These are phyloP conservation scores for Myochromella boudieri DNA, from an alignment of 768 basidiomycete genomes.

Conservation along the genomic window DNA sequence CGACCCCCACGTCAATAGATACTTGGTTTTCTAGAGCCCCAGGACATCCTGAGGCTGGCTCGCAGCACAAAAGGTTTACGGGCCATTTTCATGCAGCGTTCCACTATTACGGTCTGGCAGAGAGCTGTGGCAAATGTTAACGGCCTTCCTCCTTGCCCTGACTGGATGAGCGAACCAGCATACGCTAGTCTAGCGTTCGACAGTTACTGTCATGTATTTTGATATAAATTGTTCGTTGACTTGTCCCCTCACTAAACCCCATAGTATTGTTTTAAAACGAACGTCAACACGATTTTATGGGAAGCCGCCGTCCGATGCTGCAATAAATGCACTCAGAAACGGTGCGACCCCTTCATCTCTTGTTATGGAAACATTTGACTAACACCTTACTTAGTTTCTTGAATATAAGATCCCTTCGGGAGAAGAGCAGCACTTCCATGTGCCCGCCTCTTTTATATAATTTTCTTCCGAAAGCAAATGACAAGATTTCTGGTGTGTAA, in stretches of 20 bases:
- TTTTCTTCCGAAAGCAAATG: not conserved
- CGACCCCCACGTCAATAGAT: not conserved
- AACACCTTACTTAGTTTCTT: not conserved
- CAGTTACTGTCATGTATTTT: slow-evolving; percentile 2
- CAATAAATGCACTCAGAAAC: not conserved
- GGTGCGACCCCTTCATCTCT: no score
- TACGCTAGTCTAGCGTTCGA: not conserved
- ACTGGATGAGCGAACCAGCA: slow-evolving; percentile 1
- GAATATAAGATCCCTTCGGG: not conserved
- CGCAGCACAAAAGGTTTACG: not conserved
- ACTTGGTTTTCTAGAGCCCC: not conserved
- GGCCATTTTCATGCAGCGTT: not conserved
- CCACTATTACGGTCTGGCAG: not conserved
- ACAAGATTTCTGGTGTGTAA: no score
- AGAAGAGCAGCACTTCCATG: no score
- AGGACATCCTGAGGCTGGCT: slow-evolving; percentile 1
- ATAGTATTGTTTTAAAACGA: not conserved
- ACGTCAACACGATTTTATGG: not conserved
- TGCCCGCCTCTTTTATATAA: not conserved
- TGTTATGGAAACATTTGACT: no score
- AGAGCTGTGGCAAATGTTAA: not conserved
- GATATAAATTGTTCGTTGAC: not conserved
- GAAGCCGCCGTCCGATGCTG: not conserved
- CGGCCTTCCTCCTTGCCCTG: not conserved
- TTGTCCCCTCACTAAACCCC: not conserved